Evolutionary conservation across 2,329 filamentous ascomycete species (phyloP), one percentile per base, ranked within the genome.

Genomic region (Exserohilum rostratum): DNA sequence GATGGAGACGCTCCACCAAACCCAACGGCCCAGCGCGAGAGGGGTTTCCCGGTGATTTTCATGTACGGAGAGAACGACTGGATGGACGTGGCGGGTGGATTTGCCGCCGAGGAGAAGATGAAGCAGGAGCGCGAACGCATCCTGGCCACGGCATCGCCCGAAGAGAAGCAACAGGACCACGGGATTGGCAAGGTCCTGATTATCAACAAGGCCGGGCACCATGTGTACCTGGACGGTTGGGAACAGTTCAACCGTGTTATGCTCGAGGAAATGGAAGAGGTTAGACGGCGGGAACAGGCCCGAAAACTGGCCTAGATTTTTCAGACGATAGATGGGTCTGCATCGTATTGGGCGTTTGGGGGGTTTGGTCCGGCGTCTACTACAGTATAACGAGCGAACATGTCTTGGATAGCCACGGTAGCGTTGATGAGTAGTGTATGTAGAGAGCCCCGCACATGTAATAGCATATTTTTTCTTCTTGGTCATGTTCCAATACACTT

Each of bases 51-150:
- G 0, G 81, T 98, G 29, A 84, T 98, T 7, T 85, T 99, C 72
- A 93, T 98, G 90, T 99, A 99, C 71, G 95, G 95, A 60, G 93
- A 98, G 67, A 88, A 95, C 69, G 95, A 99, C 79, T 99, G 95
- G 95, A 99, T 99, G 95, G 95, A 99, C 64, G 87, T 95, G 7
- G 86, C 87, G 0, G 95, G 93, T 25, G 95, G 95, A 0, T 85
- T 87, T 42, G 91, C 90, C 0, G 87, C 93, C 0, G 85, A 90
- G 69, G 85, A 93, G 76, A 92, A 89, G 73, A 83, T 98, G 11
- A 87, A 90, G 56, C 82, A 87, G 53, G 86, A 88, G 59, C 85
- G 84, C 60, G 76, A 78, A 22, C 83, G 84, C 45, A 80, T 83
- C 0, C 77, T 96, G 3, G 76, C 82, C 11, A 75, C 82, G 18